A percentile compares a stretch with the other conserved stretches of the same genome.
phyloP scores from a whole-genome alignment of 805 yeast species.

The Teunomyces atbi region DNA sequence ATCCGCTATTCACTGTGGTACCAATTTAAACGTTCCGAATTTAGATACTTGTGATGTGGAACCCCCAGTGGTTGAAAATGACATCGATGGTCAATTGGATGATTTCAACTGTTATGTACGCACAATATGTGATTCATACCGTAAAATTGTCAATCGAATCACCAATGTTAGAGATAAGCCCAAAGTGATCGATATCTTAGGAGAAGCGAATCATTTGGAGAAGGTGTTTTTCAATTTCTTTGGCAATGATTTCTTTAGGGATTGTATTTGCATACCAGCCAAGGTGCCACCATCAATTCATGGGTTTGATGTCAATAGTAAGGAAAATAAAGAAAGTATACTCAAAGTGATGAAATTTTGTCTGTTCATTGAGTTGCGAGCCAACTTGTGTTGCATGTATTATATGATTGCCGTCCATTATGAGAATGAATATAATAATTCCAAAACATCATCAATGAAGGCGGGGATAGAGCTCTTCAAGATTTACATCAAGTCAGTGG shows the following conservation, averaged over 20 bases:
- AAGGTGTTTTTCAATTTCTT: constrained; percentile 32
- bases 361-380: constrained; percentile 35
- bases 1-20: constrained; percentile 32
- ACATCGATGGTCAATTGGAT: constrained; percentile 13
- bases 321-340: constrained; percentile 26
- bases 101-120: constrained; percentile 12
- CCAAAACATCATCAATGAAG: constrained; percentile 28
- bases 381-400: constrained; percentile 40
- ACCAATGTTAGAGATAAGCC: constrained; percentile 29
- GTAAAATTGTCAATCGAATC: constrained; percentile 26
- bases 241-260: constrained; percentile 43
- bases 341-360: constrained; percentile 37
- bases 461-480: constrained; percentile 44
- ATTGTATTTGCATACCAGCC: constrained; percentile 35
- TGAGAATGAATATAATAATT: constrained; percentile 30
- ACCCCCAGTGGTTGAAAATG: constrained; percentile 17
- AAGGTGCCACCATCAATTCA: constrained; percentile 10
- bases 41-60: constrained; percentile 35
- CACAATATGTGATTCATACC: constrained; percentile 25
- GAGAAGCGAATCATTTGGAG: constrained; percentile 37
- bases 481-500: constrained; percentile 39
- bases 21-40: constrained; percentile 24
- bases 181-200: constrained; percentile 32
- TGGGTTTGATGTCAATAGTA: constrained; percentile 16
- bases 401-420: constrained; percentile 41